These are phyloP conservation scores for Fusarium falciforme DNA, from an alignment of 2,329 filamentous ascomycete genomes.

Conservation along the genomic window DNA sequence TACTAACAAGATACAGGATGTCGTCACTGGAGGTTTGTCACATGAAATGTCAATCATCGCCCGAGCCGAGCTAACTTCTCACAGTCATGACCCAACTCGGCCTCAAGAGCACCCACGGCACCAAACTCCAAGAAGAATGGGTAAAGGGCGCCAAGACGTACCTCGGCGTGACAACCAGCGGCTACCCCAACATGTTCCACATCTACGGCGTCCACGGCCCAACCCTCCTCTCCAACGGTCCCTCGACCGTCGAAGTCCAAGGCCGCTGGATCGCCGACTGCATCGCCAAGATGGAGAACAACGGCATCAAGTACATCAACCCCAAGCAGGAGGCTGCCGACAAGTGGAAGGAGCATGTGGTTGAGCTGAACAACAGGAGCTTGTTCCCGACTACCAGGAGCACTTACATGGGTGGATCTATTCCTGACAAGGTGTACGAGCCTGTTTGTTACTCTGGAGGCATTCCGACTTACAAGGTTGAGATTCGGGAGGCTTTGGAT, in stretches of 20 bases:
- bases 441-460: slow-evolving; percentile 61
- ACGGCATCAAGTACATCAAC: slow-evolving; percentile 63
- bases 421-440: slow-evolving; percentile 65
- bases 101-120: slow-evolving; percentile 53
- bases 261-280: slow-evolving; percentile 65
- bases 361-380: slow-evolving; percentile 57
- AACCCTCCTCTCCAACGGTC: slow-evolving; percentile 67
- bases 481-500: slow-evolving; percentile 37
- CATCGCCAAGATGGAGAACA: slow-evolving; percentile 60
- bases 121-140: slow-evolving; percentile 57
- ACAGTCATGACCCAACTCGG: slow-evolving; percentile 58
- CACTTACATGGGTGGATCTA: slow-evolving; percentile 67
- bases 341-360: slow-evolving; percentile 61
- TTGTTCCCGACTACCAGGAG: slow-evolving; percentile 62
- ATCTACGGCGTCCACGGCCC: slow-evolving; percentile 68
- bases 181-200: slow-evolving; percentile 64
- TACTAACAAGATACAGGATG: slow-evolving; percentile 42
- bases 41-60: neutral
- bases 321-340: slow-evolving; percentile 57
- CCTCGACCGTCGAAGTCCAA: slow-evolving; percentile 65
- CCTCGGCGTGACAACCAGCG: slow-evolving; percentile 56
- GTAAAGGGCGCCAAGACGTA: slow-evolving; percentile 54
- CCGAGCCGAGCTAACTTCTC: neutral
- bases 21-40: slow-evolving; percentile 50
- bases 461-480: slow-evolving; percentile 49